A percentile compares a stretch with the other conserved stretches of the same genome.
phyloP scores from a whole-genome alignment of 192 early-diverging fungal genomes.

The Oehlia diaphana region DNA sequence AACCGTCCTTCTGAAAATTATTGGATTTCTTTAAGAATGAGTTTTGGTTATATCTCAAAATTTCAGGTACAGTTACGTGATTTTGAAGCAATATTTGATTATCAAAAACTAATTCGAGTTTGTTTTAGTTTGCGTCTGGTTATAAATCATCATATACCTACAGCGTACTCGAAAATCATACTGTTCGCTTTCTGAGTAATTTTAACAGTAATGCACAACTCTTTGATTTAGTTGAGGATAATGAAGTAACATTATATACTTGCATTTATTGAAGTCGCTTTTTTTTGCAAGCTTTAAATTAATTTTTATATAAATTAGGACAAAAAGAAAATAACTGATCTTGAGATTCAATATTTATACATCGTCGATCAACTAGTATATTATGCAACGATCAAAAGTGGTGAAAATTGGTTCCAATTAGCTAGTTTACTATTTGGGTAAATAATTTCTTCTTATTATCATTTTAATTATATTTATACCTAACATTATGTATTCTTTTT shows the following conservation, averaged over 20 bases:
- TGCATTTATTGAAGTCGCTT: neutral
- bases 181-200: constrained; percentile 62
- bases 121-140: constrained; percentile 56
- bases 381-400: constrained; percentile 74
- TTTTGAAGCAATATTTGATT: neutral
- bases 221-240: constrained; percentile 39
- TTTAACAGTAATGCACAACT: constrained; percentile 46
- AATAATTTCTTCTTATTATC: neutral
- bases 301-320: constrained; percentile 6
- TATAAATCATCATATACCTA: constrained; percentile 61
- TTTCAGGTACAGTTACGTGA: constrained; percentile 52
- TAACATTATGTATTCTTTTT: neutral
- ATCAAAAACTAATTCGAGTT: neutral
- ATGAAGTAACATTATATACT: constrained; percentile 1
- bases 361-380: constrained; percentile 77
- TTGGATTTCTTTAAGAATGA: constrained; percentile 63
- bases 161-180: constrained; percentile 61
- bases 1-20: constrained; percentile 67
- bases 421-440: constrained; percentile 69
- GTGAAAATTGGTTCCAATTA: constrained; percentile 69
- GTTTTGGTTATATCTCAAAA: constrained; percentile 65
- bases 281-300: neutral
- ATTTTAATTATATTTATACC: neutral
- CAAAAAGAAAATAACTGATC: constrained; percentile 50
- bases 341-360: constrained; percentile 68